phyloP scores from a whole-genome alignment of 208 protist species.

The Phytomonas serpens region DNA sequence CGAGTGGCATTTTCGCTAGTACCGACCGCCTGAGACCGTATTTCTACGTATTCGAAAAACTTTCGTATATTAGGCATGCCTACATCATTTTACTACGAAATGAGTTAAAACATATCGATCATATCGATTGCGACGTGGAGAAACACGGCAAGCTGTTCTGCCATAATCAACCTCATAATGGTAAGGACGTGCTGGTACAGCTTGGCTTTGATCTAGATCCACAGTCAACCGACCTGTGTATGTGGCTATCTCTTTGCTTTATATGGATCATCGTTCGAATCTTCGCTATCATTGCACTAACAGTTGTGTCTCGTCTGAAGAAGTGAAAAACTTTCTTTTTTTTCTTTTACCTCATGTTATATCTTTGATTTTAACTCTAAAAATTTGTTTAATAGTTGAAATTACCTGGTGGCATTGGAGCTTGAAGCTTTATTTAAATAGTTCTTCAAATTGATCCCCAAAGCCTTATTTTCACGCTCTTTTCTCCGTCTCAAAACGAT shows the following conservation, averaged over 20 bases:
- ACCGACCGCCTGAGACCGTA: slow-evolving; percentile 57
- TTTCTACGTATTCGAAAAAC: slow-evolving; percentile 79
- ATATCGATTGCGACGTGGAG: slow-evolving; percentile 43
- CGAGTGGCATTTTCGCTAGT: slow-evolving; percentile 56
- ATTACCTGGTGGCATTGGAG: background rate
- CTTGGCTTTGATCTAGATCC: slow-evolving; percentile 46
- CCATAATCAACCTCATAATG: slow-evolving; percentile 31
- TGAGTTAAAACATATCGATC: slow-evolving; percentile 43
- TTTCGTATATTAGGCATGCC: slow-evolving; percentile 55
- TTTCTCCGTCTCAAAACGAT: too few relatives aligned
- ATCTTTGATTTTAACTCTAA: background rate
- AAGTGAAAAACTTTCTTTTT: background rate
- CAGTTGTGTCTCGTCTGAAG: slow-evolving; percentile 17
- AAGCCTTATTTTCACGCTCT: too few relatives aligned
- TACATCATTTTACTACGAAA: slow-evolving; percentile 58
- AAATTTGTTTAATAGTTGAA: background rate
- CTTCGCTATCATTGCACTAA: slow-evolving; percentile 29
- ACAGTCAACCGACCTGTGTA: slow-evolving; percentile 32
- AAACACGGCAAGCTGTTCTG: slow-evolving; percentile 41
- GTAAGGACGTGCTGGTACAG: slow-evolving; percentile 34
- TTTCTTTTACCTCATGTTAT: background rate
- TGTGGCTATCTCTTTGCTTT: slow-evolving; percentile 56
- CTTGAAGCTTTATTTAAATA: background rate
- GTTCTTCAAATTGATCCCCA: background rate
- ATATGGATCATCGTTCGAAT: slow-evolving; percentile 39